A percentile compares a stretch with the other conserved stretches of the same genome.
Conservation (phyloP, 495 filamentous ascomycete species). For the Tricharina praecox region DNA sequence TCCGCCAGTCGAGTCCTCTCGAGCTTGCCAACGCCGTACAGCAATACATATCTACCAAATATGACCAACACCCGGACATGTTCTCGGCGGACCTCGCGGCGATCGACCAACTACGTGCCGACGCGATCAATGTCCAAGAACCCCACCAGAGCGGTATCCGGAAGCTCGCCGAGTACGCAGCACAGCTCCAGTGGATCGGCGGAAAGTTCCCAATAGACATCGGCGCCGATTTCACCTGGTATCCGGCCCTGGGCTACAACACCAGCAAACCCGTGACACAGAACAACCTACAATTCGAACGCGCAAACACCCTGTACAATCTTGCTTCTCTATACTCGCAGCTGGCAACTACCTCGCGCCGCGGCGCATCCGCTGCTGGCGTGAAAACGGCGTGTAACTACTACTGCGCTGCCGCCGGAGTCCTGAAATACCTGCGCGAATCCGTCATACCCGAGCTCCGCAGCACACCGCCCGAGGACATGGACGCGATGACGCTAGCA, state of each 20-base stretch:
- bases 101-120: slow-evolving; percentile 64
- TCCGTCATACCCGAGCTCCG: slow-evolving; percentile 73
- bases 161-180: slow-evolving; percentile 76
- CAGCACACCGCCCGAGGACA: slow-evolving; percentile 76
- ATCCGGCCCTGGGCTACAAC: slow-evolving; percentile 82
- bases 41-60: slow-evolving; percentile 94
- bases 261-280: slow-evolving; percentile 61
- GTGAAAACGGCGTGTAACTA: slow-evolving; percentile 82
- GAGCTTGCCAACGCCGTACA: slow-evolving; percentile 68
- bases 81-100: slow-evolving; percentile 75
- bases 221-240: slow-evolving; percentile 91
- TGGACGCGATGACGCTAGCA: slow-evolving; percentile 76
- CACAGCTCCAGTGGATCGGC: slow-evolving; percentile 81
- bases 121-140: slow-evolving; percentile 74
- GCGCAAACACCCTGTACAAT: slow-evolving; percentile 86
- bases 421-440: slow-evolving; percentile 60
- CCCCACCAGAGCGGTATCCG: slow-evolving; percentile 76
- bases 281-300: slow-evolving; percentile 88
- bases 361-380: slow-evolving; percentile 56
- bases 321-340: slow-evolving; percentile 86
- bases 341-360: slow-evolving; percentile 64
- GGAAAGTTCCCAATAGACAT: slow-evolving; percentile 97
- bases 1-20: slow-evolving; percentile 64
- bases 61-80: slow-evolving; percentile 98
- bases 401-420: slow-evolving; percentile 75